Base-by-base conservation (phyloP, 495 filamentous ascomycete genomes). In the Glutinoglossum americanum region DNA sequence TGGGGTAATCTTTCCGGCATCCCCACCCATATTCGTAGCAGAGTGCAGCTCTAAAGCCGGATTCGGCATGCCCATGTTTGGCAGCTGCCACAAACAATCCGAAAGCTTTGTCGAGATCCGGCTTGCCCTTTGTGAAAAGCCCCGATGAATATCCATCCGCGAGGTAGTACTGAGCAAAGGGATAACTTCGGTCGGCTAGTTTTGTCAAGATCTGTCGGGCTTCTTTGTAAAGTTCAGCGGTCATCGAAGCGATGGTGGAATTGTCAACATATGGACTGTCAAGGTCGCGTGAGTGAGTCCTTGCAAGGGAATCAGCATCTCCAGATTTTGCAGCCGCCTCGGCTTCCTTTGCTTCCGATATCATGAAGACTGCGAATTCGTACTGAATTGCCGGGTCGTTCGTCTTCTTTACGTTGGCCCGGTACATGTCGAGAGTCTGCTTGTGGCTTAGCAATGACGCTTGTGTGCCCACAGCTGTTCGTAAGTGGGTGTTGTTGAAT, bases 1-100 rank as follows among this genome's bases (percentile, higher is more conserved):
- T 94, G 37, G 81, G 76, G 44, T 81, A 81, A 64, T 96, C 90
- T 59, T 85, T 87, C 35, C 87, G 78, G 58, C 82, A 89, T 23
- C 92, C 92, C 92, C 93, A 97, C 60, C 89, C 93, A 70, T 95
- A 97, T 65, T 99, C 92, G 70, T 94, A 96, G 72, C 90, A 97
- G 37, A 99, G 72, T 3, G 84, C 92, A 51, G 90, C 83, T 55
- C 92, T 84, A 70, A 95, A 99, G 45, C 82, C 90, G 28, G 93
- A 89, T 70, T 99, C 92, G 30, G 93, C 85, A 66, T 99, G 92
- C 32, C 92, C 93, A 68, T 96, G 93, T 71, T 97, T 99, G 67
- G 85, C 88, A 13, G 93, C 93, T 0, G 90, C 79, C 33, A 95
- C 73, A 66, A 99, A 99, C 7, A 96, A 79, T 0, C 85, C 80